Base-by-base conservation (phyloP, 352 stramenopile genomes). In the Pythium periplocum region DNA sequence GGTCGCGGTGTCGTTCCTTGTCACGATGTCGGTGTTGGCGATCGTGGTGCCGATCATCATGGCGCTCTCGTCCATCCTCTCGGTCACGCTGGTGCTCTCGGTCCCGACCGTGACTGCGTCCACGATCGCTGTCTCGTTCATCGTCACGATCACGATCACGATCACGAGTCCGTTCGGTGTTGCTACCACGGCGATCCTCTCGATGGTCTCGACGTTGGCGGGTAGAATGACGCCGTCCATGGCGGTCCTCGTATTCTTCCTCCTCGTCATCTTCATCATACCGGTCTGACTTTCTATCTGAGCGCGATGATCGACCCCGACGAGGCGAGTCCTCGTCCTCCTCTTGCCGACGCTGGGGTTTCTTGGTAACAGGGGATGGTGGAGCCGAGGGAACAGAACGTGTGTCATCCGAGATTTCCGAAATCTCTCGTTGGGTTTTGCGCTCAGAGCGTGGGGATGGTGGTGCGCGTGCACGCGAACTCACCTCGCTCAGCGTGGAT, bases 401-500 rank as follows among this genome's bases (percentile, higher is more conserved):
- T 26, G 17, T 26, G 17, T 26, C 17, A 26, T 80, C 71, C 7
- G 66, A 82, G 1, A 68, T 51, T 9, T 80, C 68, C 7, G 68
- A 80, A 9, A 67, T 43, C 5, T 78, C 71, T 1, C 71, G 73
- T 26, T 26, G 17, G 17, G 17, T 0, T 26, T 26, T 26, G 17
- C 17, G 17, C 17, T 26, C 17, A 26, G 17, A 26, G 17, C 17
- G 17, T 26, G 17, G 17, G 17, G 17, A 26, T 26, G 17, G 17
- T 26, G 17, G 17, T 26, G 17, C 17, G 17, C 17, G 17, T 26
- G 17, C 17, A 26, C 17, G 17, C 17, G 17, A 26, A 26, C 17
- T 26, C 17, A 26, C 17, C 17, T 80, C 64, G 26, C 74, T 87
- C 17, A 85, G 56, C 34, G 72, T 73, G 2, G 69, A 68, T 48